phyloP scores from a whole-genome alignment of 2,329 filamentous ascomycete genomes.

The Fusarium agapanthi region DNA sequence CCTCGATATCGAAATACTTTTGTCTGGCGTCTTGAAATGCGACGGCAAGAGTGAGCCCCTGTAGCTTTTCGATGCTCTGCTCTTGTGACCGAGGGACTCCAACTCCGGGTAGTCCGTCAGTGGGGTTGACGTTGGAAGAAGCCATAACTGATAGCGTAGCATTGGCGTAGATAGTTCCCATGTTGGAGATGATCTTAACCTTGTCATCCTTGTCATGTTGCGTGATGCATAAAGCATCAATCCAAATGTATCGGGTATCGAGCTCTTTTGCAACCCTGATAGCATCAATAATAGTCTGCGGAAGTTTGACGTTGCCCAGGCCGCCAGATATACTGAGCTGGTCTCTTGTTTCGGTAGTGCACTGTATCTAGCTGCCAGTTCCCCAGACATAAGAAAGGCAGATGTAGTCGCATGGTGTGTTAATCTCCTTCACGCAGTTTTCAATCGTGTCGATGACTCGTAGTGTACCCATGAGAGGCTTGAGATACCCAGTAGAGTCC shows the following conservation, averaged over 20 bases:
- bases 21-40: conserved; percentile 6
- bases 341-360: conserved; percentile 2
- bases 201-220: conserved; percentile 21
- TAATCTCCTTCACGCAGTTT: neutral
- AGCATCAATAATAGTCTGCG: conserved; percentile 17
- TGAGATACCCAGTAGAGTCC: neutral
- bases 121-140: conserved; percentile 9
- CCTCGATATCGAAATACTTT: neutral
- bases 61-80: neutral
- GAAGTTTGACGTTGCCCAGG: neutral
- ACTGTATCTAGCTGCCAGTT: conserved; percentile 17
- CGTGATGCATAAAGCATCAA: conserved; percentile 16
- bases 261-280: conserved; percentile 1
- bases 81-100: neutral
- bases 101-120: conserved; percentile 6
- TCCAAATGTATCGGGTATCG: conserved; percentile 18
- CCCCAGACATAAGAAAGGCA: conserved; percentile 25
- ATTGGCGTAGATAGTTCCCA: conserved; percentile 19
- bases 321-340: neutral
- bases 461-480: neutral
- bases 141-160: conserved; percentile 14
- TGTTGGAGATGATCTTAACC: conserved; percentile 5
- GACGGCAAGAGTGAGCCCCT: neutral
- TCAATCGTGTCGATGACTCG: conserved; percentile 4
- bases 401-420: conserved; percentile 2